phyloP scores from a whole-genome alignment of 1,139 yeast species.

The Saccharomyces hybrid region DNA sequence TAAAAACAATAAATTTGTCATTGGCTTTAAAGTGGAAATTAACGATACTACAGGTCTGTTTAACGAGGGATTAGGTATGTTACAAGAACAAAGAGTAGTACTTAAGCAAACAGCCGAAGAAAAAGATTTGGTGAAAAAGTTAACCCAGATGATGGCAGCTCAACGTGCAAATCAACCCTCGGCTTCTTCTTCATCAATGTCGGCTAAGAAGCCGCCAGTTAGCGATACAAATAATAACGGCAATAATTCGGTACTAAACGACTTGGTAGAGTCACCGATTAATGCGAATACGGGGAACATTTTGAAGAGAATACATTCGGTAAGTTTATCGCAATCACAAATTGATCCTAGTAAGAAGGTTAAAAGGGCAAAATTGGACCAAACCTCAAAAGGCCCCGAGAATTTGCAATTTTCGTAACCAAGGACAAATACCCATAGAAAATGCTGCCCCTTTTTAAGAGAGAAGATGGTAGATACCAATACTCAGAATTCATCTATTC shows the following conservation, averaged over 20 bases:
- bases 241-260: background rate
- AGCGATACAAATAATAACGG: background rate
- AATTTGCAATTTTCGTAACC: conserved; percentile 15
- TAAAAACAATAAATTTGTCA: conserved; percentile 40
- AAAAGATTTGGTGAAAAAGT: conserved; percentile 15
- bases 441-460: background rate
- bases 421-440: background rate
- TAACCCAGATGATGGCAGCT: conserved; percentile 21
- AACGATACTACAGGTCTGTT: conserved; percentile 55
- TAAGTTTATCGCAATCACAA: conserved; percentile 23
- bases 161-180: conserved; percentile 10
- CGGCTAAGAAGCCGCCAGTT: background rate
- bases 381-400: conserved; percentile 16
- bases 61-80: conserved; percentile 32
- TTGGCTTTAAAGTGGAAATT: conserved; percentile 47
- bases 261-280: background rate
- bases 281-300: conserved; percentile 2
- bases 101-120: conserved; percentile 24
- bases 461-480: background rate
- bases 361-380: conserved; percentile 30
- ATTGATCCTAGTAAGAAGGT: conserved; percentile 23
- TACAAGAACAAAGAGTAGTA: conserved; percentile 12
- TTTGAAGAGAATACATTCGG: conserved; percentile 22
- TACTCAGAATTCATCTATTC: background rate
- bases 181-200: background rate